A percentile compares a stretch with the other conserved stretches of the same genome.
phyloP scores from a whole-genome alignment of 2,329 filamentous ascomycete genomes.

The Ceratocystis colombiana region DNA sequence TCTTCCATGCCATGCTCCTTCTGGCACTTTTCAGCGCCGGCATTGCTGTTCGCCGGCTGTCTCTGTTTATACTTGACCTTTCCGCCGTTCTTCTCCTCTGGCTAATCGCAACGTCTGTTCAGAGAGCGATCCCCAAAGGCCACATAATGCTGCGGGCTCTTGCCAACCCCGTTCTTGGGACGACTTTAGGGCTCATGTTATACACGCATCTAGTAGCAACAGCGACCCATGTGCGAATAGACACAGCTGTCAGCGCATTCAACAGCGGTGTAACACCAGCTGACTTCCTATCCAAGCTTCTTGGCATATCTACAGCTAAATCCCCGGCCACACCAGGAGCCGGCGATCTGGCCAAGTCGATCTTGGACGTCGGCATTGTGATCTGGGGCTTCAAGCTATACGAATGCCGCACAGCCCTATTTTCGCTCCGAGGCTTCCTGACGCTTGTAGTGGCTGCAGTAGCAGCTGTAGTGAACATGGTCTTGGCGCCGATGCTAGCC shows the following conservation, averaged over 20 bases:
- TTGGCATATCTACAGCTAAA: background rate
- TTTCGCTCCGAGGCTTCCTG: conserved; percentile 37
- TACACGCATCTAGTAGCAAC: background rate
- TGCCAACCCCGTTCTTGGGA: conserved; percentile 10
- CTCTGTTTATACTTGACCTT: conserved; percentile 33
- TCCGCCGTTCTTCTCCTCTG: conserved; percentile 36
- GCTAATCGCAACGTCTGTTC: background rate
- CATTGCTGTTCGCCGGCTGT: conserved; percentile 31
- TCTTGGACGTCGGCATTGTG: conserved; percentile 44
- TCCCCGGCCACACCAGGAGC: conserved; percentile 33
- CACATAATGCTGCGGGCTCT: background rate
- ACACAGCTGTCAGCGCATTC: background rate
- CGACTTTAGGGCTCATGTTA: background rate
- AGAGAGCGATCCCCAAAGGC: background rate
- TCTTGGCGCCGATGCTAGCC: conserved; percentile 34
- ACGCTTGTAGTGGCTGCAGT: conserved; percentile 34
- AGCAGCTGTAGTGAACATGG: conserved; percentile 37
- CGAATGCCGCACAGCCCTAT: conserved; percentile 40
- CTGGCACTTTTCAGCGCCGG: conserved; percentile 20
- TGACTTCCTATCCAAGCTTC: background rate
- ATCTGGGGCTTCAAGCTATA: conserved; percentile 46
- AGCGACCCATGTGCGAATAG: background rate
- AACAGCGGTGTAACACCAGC: background rate
- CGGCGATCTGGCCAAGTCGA: conserved; percentile 40
- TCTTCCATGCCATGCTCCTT: background rate